These are phyloP conservation scores for Starmerella asiatica DNA, from an alignment of 805 yeast species.

Conservation along the genomic window DNA sequence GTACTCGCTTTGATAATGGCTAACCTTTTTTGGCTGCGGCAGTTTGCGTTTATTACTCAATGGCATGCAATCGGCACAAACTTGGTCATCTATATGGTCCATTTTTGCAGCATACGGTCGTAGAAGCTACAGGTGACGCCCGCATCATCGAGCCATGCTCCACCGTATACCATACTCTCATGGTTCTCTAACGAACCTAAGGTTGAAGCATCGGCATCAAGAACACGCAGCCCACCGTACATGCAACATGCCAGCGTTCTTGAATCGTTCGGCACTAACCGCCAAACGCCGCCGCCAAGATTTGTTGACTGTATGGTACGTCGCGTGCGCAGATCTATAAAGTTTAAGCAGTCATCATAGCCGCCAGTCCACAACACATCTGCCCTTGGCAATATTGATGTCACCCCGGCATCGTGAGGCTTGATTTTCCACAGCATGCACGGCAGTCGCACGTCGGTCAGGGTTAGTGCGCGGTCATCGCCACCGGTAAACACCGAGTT, in stretches of 20 bases:
- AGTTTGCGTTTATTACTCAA: too few relatives aligned
- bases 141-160: constrained; percentile 58
- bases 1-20: too few relatives aligned
- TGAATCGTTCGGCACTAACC: constrained; percentile 51
- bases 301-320: constrained; percentile 33
- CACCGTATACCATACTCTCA: constrained; percentile 90
- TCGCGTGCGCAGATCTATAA: constrained; percentile 51
- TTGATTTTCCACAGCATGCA: constrained; percentile 27
- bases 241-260: constrained; percentile 71
- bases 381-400: constrained; percentile 50
- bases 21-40: too few relatives aligned
- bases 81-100: constrained; percentile 32
- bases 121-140: constrained; percentile 84
- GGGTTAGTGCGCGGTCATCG: constrained; percentile 65
- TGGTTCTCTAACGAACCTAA: constrained; percentile 31
- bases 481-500: constrained; percentile 68
- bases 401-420: constrained; percentile 84
- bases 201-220: constrained; percentile 27
- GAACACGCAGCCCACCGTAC: constrained; percentile 83
- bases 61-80: too few relatives aligned
- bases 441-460: constrained; percentile 48
- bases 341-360: constrained; percentile 67
- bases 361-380: constrained; percentile 65
- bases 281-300: constrained; percentile 93
- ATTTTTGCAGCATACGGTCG: constrained; percentile 66